A percentile compares a stretch with the other conserved stretches of the same genome.
Conservation (phyloP, 116 monocot species). For the Iris pallida region DNA sequence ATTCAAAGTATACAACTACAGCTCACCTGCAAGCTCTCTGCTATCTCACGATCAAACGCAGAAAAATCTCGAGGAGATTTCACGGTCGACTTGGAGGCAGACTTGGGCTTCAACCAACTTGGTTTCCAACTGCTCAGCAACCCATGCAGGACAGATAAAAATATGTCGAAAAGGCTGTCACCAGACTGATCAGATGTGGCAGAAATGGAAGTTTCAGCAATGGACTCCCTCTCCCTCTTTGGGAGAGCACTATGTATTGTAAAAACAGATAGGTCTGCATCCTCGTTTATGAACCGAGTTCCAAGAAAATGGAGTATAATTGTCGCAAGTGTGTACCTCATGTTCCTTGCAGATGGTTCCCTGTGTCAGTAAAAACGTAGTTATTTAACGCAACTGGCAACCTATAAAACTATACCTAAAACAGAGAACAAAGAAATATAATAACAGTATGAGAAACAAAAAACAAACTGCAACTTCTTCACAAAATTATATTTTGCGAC, state of each 20-base stretch:
- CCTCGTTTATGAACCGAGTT: conserved; percentile 75
- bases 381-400: too few relatives aligned
- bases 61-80: conserved; percentile 75
- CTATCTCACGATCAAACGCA: conserved; percentile 68
- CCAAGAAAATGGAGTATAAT: conserved; percentile 78
- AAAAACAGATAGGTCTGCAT: conserved; percentile 48
- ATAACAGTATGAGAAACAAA: too few relatives aligned
- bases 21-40: conserved; percentile 75
- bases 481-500: too few relatives aligned
- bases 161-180: conserved; percentile 83
- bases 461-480: too few relatives aligned
- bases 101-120: conserved; percentile 77
- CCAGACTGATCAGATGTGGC: conserved; percentile 48
- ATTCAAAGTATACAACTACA: not conserved
- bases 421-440: too few relatives aligned
- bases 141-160: conserved; percentile 73
- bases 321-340: conserved; percentile 77
- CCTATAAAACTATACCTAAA: too few relatives aligned
- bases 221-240: conserved; percentile 39
- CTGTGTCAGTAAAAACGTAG: conserved; percentile 7
- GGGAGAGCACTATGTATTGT: conserved; percentile 17
- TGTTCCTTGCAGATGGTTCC: conserved; percentile 46
- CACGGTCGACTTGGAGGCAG: conserved; percentile 44
- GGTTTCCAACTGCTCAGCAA: conserved; percentile 77
- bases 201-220: conserved; percentile 31